Percentiles rank a stretch among this genome's conserved stretches.
Conservation (phyloP, 2,329 filamentous ascomycete genomes). For the Ceratocystis colombiana region DNA sequence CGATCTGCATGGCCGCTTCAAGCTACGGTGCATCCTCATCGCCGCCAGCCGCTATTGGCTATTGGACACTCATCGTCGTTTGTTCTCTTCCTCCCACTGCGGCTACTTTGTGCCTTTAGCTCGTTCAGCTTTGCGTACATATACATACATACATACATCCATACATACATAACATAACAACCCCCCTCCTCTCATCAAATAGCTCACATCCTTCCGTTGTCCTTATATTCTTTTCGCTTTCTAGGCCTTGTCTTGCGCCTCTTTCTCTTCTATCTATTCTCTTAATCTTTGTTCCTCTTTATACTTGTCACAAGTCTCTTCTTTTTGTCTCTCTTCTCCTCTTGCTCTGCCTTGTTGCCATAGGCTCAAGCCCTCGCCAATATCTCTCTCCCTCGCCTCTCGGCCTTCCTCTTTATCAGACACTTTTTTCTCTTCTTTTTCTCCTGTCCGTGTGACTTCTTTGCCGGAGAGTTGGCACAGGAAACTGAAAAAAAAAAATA, state of each 20-base stretch:
- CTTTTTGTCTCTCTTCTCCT: neutral
- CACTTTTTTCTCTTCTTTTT: neutral
- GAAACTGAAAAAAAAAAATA: neutral
- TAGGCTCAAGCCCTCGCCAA: neutral
- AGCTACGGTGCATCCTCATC: slow-evolving; percentile 1
- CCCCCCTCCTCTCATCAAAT: neutral
- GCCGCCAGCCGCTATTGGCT: neutral
- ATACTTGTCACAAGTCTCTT: neutral
- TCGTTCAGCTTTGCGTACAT: neutral
- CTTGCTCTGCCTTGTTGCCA: neutral
- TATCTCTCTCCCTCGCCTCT: neutral
- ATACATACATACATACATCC: too few relatives aligned
- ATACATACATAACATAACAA: neutral
- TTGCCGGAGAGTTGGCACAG: neutral
- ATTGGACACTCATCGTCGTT: neutral
- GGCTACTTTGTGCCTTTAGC: neutral
- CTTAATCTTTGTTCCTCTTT: slow-evolving; percentile 7
- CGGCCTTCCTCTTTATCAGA: neutral
- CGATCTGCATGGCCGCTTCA: slow-evolving; percentile 14
- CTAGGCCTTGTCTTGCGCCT: neutral
- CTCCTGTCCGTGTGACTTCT: neutral
- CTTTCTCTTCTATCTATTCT: slow-evolving; percentile 1
- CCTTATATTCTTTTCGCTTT: neutral
- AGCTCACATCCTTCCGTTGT: slow-evolving; percentile 17
- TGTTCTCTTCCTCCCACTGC: slow-evolving; percentile 5